Evolutionary conservation across 805 yeast genomes (phyloP), one percentile per base, ranked within the genome.

Genomic region (Wickerhamiella parazyma): DNA sequence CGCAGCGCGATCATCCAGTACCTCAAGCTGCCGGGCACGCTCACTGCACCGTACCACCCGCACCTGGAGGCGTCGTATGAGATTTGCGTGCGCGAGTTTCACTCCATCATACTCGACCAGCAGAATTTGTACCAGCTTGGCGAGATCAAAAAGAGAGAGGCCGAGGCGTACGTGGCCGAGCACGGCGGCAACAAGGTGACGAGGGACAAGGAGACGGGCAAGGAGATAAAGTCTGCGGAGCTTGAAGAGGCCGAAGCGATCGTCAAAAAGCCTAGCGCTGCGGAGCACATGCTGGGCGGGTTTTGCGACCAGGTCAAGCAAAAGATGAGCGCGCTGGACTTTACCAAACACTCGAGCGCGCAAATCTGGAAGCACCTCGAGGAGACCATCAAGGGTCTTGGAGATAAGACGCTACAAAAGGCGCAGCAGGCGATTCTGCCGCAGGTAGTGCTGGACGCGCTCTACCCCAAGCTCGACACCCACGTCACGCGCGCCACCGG

Each of bases 391-490:
- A 11, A 9, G n/a, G 28, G 28, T 4, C 10, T 25, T 25, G 9
- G 9, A 4, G n/a, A 25, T 11, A 11, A 7, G n/a, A 25, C 5
- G 28, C 28, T 25, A 16, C 31, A 28, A 28, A 28, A 28, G 16
- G 16, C 10, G 31, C 16, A 28, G 31, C 31, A n/a, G 3, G 31
- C 12, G 6, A 7, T 12, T n/a, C n/a, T 28, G 14, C 12, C 31
- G 6, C 20, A 10, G 11, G 24, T 39, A 14, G 42, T 39, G 22
- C 36, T 39, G 33, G 42, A 39, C 9, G 33, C 29, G 9, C 63
- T 85, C 66, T 89, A 89, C 61, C 98, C 98, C 35, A 72, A 95
- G 55, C 69, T 91, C 48, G 98, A 91, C 72, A 77, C 82, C 39
- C 94, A 87, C 61, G 98, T 91, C 28, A 81, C 97, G 6, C 73